Conservation (phyloP, 306 rosid species). For the Castanea crenata region DNA sequence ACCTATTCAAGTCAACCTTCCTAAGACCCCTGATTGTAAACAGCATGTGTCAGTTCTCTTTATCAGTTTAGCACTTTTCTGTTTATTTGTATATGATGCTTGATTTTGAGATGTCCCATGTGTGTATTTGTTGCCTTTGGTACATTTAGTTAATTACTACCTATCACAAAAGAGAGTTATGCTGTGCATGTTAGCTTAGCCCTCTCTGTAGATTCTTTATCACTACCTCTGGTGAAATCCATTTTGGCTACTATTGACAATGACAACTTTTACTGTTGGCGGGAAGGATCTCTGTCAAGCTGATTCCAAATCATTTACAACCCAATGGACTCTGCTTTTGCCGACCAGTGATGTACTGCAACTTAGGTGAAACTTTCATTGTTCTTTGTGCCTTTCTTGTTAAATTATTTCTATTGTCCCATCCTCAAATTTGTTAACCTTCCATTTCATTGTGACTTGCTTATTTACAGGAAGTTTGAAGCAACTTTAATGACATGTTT, state of each 20-base stretch:
- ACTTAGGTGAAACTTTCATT: constrained; percentile 52
- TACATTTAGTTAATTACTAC: not conserved
- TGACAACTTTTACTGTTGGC: constrained; percentile 5
- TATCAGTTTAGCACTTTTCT: not conserved
- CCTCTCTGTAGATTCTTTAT: not conserved
- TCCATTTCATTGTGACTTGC: constrained; percentile 8
- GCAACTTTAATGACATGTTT: constrained; percentile 85
- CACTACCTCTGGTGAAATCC: not conserved
- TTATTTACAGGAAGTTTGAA: constrained; percentile 70
- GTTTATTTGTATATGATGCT: not conserved
- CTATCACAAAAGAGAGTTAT: constrained; percentile 1
- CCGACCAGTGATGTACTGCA: constrained; percentile 86
- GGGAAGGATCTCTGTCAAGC: constrained; percentile 90
- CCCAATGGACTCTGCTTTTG: constrained; percentile 85
- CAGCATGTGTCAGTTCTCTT: not conserved
- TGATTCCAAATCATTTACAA: constrained; percentile 77
- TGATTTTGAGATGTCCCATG: not conserved
- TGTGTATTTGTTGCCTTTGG: not conserved
- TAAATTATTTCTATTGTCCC: not conserved
- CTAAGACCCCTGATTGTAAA: not conserved
- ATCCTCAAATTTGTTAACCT: not conserved
- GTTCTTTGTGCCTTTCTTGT: not conserved
- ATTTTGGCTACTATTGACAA: constrained; percentile 12
- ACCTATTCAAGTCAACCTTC: not conserved
- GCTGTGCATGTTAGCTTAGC: not conserved